phyloP scores from a whole-genome alignment of 1,284 basidiomycete genomes.

The Lignosus rhinocerotis region DNA sequence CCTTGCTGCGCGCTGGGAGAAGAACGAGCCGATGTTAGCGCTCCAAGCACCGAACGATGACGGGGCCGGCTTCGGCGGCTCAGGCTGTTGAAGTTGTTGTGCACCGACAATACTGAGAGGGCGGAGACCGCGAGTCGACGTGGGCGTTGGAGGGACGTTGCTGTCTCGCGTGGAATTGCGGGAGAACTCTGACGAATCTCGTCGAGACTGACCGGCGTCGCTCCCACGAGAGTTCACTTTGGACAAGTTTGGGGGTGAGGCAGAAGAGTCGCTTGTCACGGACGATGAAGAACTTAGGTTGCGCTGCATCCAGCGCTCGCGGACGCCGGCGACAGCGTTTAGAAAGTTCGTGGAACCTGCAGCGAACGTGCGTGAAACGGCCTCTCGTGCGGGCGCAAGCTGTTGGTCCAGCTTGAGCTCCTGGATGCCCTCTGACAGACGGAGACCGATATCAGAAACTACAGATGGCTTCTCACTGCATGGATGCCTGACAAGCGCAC shows the following conservation, averaged over 20 bases:
- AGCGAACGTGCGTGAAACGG: constrained; percentile 72
- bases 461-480: constrained; percentile 87
- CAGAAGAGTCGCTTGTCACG: constrained; percentile 20
- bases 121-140: constrained; percentile 26
- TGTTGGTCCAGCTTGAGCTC: constrained; percentile 89
- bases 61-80: constrained; percentile 31
- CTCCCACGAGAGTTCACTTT: constrained; percentile 41
- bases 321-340: constrained; percentile 84
- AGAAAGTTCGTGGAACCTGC: constrained; percentile 82
- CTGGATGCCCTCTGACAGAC: constrained; percentile 87
- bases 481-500: constrained; percentile 64
- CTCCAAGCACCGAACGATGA: constrained; percentile 50
- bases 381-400: constrained; percentile 85
- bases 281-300: constrained; percentile 38
- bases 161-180: neutral
- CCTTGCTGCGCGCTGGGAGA: constrained; percentile 41
- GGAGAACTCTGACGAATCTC: neutral
- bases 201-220: neutral
- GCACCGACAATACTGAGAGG: constrained; percentile 34
- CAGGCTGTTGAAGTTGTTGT: constrained; percentile 30
- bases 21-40: constrained; percentile 63
- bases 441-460: constrained; percentile 85
- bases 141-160: constrained; percentile 10
- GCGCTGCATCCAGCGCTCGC: constrained; percentile 68
- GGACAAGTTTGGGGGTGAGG: constrained; percentile 25